A percentile compares a stretch with the other conserved stretches of the same genome.
Evolutionary conservation across 164 flowering plant genomes (phyloP).

Genomic region (Magnolia sinica): DNA sequence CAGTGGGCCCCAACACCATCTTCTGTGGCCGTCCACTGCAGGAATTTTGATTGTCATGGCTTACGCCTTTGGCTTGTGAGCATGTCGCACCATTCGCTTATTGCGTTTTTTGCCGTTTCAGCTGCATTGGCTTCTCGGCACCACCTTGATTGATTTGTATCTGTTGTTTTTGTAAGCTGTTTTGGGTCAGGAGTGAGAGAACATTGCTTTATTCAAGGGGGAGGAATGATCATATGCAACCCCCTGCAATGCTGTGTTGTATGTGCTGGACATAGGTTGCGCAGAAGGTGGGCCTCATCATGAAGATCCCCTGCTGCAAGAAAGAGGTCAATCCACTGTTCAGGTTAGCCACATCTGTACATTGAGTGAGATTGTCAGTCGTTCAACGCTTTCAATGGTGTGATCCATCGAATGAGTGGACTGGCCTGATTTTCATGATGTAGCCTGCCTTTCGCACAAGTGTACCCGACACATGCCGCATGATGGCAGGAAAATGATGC

Average conservation of each 20-base stretch:
- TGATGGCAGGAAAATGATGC: too few species aligned
- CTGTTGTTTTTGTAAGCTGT: neutral
- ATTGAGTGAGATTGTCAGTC: too few species aligned
- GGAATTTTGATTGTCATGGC: conserved; percentile 31
- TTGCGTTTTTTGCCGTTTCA: neutral
- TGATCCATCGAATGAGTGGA: too few species aligned
- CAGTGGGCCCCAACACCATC: conserved; percentile 8
- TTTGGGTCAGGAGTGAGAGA: neutral
- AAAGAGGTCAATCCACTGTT: too few species aligned
- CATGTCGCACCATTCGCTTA: neutral
- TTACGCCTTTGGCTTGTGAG: conserved; percentile 36
- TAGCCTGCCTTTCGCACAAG: too few species aligned
- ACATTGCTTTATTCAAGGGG: neutral
- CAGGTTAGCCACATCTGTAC: too few species aligned
- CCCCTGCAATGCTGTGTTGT: neutral
- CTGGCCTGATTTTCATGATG: too few species aligned
- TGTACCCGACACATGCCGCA: too few species aligned
- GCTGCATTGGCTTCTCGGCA: neutral
- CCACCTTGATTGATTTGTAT: neutral
- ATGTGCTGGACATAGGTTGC: too few species aligned
- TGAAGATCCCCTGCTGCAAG: too few species aligned
- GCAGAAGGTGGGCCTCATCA: too few species aligned
- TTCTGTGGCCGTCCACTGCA: conserved; percentile 20
- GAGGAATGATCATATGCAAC: neutral
- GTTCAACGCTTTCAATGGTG: too few species aligned